These are phyloP conservation scores for Bipolaris victoriae DNA, from an alignment of 2,329 filamentous ascomycete genomes.

Conservation along the genomic window DNA sequence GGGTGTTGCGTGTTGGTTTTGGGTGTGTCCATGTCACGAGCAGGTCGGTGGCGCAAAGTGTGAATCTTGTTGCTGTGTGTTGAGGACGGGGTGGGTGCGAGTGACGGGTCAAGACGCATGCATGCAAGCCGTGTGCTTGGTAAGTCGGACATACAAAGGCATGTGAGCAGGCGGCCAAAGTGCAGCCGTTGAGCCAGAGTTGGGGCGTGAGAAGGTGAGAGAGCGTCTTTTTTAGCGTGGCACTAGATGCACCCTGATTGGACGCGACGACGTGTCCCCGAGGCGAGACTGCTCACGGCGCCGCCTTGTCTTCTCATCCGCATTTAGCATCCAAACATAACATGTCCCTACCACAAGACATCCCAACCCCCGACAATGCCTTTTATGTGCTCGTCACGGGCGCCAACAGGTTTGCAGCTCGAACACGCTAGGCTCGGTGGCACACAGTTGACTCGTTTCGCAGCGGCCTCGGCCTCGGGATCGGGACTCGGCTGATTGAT, in stretches of 20 bases:
- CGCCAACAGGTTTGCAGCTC: constrained; percentile 73
- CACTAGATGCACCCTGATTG: constrained; percentile 17
- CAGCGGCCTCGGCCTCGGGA: constrained; percentile 86
- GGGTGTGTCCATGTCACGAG: no score
- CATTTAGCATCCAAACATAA: neutral
- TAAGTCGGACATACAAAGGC: no score
- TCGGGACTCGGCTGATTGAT: constrained; percentile 84
- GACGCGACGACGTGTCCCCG: neutral
- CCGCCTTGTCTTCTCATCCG: neutral
- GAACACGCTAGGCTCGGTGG: rapidly evolving
- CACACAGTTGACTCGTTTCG: constrained; percentile 35
- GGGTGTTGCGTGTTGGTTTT: no score
- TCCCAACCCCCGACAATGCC: constrained; percentile 38
- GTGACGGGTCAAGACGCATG: neutral
- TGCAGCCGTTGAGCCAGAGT: neutral
- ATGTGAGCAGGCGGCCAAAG: neutral
- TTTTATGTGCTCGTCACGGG: constrained; percentile 76
- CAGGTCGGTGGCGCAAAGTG: no score
- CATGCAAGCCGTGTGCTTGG: neutral
- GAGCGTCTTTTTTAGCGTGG: no score
- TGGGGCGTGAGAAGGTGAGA: no score
- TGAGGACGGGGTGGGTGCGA: neutral
- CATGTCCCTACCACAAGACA: constrained; percentile 31
- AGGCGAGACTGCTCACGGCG: constrained; percentile 12
- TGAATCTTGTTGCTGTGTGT: neutral